These are phyloP conservation scores for Colletotrichum endophyticum DNA, from an alignment of 2,329 filamentous ascomycete species.

Conservation along the genomic window DNA sequence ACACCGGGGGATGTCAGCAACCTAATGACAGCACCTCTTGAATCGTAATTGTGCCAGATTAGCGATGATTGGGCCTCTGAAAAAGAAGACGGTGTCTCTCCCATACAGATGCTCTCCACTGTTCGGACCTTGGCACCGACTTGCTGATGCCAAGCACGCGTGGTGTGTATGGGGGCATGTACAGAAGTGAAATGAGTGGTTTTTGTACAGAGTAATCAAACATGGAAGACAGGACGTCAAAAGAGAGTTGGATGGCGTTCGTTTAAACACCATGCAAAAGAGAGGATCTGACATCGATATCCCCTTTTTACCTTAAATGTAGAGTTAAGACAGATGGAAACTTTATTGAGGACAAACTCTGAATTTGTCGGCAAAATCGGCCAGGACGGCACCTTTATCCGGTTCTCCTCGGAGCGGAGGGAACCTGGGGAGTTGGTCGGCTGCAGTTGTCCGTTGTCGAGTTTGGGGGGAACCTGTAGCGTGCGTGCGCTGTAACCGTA, in stretches of 20 bases:
- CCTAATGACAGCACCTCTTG: not conserved
- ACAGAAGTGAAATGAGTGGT: not conserved
- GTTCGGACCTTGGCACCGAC: not conserved
- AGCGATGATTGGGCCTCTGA: not conserved
- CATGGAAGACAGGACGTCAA: not conserved
- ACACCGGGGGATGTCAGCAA: not conserved
- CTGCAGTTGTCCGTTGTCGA: not conserved
- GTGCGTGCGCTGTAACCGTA: not conserved
- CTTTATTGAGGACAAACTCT: not conserved
- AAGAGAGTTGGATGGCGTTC: not conserved
- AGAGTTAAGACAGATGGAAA: not conserved
- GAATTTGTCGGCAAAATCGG: slow-evolving; percentile 2
- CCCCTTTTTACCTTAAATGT: not conserved
- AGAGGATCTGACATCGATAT: not conserved
- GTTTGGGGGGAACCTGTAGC: not conserved
- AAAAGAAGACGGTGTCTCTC: not conserved
- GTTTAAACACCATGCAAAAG: slow-evolving; percentile 1
- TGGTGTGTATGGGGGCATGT: not conserved
- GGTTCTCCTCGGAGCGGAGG: not conserved
- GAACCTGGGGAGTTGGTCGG: not conserved
- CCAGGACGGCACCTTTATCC: not conserved
- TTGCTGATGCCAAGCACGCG: not conserved
- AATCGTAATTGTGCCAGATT: not conserved
- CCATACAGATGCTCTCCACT: not conserved
- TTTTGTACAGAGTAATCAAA: not conserved